Evolutionary conservation across 2,329 filamentous ascomycete genomes (phyloP).

Genomic region (Sporothrix pallida): DNA sequence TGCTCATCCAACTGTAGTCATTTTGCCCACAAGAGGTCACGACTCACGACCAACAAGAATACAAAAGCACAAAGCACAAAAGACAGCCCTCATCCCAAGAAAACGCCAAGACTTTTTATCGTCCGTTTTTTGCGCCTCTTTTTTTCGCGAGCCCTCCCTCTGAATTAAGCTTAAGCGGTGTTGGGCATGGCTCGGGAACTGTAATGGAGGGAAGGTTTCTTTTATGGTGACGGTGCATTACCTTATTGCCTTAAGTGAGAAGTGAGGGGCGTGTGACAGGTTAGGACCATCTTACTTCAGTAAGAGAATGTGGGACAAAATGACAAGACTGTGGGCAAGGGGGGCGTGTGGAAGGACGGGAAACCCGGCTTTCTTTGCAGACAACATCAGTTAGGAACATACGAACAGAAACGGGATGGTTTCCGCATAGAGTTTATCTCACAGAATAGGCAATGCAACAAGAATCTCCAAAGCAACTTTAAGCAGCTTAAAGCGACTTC

Average conservation of each 20-base stretch:
- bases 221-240: too few relatives aligned
- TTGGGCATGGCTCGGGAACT: conserved; percentile 39
- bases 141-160: conserved; percentile 2
- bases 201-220: conserved; percentile 21
- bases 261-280: conserved; percentile 9
- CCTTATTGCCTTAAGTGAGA: too few relatives aligned
- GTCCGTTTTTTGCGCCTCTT: conserved; percentile 5
- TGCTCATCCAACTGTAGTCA: not conserved
- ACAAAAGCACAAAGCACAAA: too few relatives aligned
- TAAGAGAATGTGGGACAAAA: not conserved
- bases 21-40: not conserved
- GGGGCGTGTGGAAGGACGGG: conserved; percentile 16
- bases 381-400: not conserved
- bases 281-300: not conserved
- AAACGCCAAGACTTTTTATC: conserved; percentile 5
- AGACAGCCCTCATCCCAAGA: not conserved
- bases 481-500: not conserved
- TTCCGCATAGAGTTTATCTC: conserved; percentile 21
- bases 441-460: not conserved
- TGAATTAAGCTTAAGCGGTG: conserved; percentile 47
- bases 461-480: not conserved
- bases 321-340: not conserved
- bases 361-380: conserved; percentile 13
- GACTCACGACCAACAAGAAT: too few relatives aligned
- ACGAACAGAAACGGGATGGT: not conserved